Conservation (phyloP, 441 rosid genomes). For the California macrophylla region DNA sequence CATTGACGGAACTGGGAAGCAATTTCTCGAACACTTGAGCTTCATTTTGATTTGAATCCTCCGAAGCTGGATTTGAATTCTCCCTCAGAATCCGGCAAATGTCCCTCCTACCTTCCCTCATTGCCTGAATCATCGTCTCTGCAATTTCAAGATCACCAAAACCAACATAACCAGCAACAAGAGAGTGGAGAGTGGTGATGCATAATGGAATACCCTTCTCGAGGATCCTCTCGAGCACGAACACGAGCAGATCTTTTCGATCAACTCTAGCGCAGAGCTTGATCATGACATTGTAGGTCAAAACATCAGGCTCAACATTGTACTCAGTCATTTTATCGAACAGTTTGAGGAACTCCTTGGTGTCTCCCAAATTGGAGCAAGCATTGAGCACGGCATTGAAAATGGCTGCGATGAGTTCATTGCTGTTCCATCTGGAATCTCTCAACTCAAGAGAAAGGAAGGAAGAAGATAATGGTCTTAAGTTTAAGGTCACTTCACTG, state of each 20-base stretch:
- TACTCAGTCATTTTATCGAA: constrained; percentile 62
- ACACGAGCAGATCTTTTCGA: constrained; percentile 66
- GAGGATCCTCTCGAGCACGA: constrained; percentile 59
- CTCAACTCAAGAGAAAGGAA: too few relatives aligned
- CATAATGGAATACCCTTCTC: constrained; percentile 47
- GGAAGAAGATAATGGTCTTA: neutral
- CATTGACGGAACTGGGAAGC: constrained; percentile 50
- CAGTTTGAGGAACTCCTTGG: constrained; percentile 43
- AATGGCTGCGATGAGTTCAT: constrained; percentile 27
- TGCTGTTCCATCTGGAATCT: constrained; percentile 31
- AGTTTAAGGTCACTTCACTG: too few relatives aligned
- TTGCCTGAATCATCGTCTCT: constrained; percentile 71
- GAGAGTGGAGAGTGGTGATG: constrained; percentile 71
- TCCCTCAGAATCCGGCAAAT: constrained; percentile 66
- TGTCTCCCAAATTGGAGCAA: constrained; percentile 71
- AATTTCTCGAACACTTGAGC: constrained; percentile 44
- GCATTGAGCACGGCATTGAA: constrained; percentile 70
- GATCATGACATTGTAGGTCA: constrained; percentile 70
- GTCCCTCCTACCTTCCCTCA: constrained; percentile 81
- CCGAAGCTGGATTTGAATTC: constrained; percentile 23
- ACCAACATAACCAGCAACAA: constrained; percentile 88
- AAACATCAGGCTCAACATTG: constrained; percentile 57
- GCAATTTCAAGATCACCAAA: constrained; percentile 69
- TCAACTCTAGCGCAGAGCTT: constrained; percentile 67
- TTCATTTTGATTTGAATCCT: constrained; percentile 8